Evolutionary conservation across 768 basidiomycete genomes (phyloP), one percentile per base, ranked within the genome.

Genomic region (Lactifluus pinguis): DNA sequence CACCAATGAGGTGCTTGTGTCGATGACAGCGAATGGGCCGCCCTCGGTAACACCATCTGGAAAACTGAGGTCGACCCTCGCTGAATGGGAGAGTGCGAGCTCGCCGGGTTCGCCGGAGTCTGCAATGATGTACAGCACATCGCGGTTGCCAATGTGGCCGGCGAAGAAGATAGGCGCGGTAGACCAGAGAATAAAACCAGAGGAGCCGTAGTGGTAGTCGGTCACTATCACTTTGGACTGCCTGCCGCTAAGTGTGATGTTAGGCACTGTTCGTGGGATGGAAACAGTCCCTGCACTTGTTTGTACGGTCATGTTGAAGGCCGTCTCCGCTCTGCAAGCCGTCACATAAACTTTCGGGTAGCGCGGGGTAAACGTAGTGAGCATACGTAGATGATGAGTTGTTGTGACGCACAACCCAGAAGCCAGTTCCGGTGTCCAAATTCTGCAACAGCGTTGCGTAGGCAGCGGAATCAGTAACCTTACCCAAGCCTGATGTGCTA

Each of bases 101-200:
- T 77, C 77, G 65, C 72, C 68, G 15, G 65, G 66, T 52, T 76
- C 71, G 49, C 62, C 64, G 17, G 66, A 29, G 60, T 74, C 72
- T 14, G 75, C 76, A 57, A 72, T 74, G 15, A 80, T 67, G 67
- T 77, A 70, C 32, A 80, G 67, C 7, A 77, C 73, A 59, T 79
- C 78, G 38, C 72, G 70, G 3, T 53, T 61, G 6, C 74, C 78
- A 52, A 77, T 74, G 74, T 75, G 49, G 69, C 85, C 69, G 0
- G 87, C 82, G 65, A 81, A 89, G 67, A 91, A 79, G 32, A 93
- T 76, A 59, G 82, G 79, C 0, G 89, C 86, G 1, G 89, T 91
- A 6, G 89, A 84, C 71, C 88, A 92, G 3, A 80, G 71, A 1
- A 87, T 68, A 59, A 73, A 76, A 9, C 83, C 83, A 14, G 74